These are phyloP conservation scores for Neonectria hederae DNA, from an alignment of 2,329 filamentous ascomycete species.

Conservation along the genomic window DNA sequence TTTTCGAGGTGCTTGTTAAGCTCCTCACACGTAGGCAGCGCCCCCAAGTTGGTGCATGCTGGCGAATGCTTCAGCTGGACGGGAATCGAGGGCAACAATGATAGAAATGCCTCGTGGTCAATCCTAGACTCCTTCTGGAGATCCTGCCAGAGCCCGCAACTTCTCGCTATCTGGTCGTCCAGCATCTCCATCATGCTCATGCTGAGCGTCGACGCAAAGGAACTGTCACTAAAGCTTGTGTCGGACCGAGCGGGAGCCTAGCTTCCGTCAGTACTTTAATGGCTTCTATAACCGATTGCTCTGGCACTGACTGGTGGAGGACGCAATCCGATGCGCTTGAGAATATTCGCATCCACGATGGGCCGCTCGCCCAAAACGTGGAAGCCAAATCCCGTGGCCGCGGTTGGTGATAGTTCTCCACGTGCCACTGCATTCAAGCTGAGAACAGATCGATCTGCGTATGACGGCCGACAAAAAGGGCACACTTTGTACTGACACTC, in stretches of 20 bases:
- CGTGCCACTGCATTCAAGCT: conserved; percentile 61
- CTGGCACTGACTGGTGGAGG: conserved; percentile 47
- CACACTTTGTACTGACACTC: conserved; percentile 65
- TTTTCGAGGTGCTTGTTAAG: neutral
- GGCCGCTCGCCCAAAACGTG: conserved; percentile 56
- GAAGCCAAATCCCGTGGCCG: conserved; percentile 63
- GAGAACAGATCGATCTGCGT: conserved; percentile 56
- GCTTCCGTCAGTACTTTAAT: neutral
- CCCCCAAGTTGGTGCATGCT: conserved; percentile 36
- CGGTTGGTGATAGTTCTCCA: conserved; percentile 60
- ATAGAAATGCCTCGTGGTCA: conserved; percentile 14
- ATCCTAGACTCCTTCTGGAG: conserved; percentile 9
- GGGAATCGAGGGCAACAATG: conserved; percentile 2
- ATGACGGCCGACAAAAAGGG: conserved; percentile 56
- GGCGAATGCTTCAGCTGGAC: conserved; percentile 39
- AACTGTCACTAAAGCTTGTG: conserved; percentile 15
- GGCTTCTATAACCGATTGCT: neutral
- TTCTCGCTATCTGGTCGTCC: conserved; percentile 40
- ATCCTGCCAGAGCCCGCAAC: conserved; percentile 19
- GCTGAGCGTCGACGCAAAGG: conserved; percentile 26
- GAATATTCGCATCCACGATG: conserved; percentile 49
- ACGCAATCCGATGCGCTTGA: conserved; percentile 54
- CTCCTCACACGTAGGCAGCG: neutral
- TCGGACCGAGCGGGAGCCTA: conserved; percentile 18
- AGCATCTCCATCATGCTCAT: conserved; percentile 43